Evolutionary conservation across 2,329 filamentous ascomycete species (phyloP), one percentile per base, ranked within the genome.

Genomic region (Neonectria coccinea): DNA sequence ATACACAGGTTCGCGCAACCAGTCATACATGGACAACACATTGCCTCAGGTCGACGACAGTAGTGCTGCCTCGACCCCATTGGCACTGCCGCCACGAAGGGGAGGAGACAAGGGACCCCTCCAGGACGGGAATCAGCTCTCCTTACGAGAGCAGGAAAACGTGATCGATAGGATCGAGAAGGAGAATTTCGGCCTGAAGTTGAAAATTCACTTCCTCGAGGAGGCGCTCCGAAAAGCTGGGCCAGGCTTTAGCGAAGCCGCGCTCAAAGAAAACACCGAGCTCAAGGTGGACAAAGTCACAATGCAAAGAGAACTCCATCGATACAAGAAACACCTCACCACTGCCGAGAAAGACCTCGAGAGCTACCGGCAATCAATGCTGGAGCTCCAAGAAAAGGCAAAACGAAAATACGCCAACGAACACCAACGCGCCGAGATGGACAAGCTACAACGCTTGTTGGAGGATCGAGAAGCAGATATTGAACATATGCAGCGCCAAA

Each of bases 121-220:
- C 41, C 91, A 94, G 66, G 91, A 96, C 72, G 94, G 94, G 20
- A 97, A 97, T 73, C 91, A 97, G 75, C 86, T 97, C 71, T 97
- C 96, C 1, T 80, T 99, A 62, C 90, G 94, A 66, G 96, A 99
- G 76, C 96, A 99, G 79, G 96, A 98, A 79, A 94, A 93, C 71
- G 92, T 96, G 70, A 95, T 99, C 72, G 93, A 97, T 81, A 92
- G 92, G 75, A 95, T 99, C 73, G 94, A 97, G 76, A 99, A 99
- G 82, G 96, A 98, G 76, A 99, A 99, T 76, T 99, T 98, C 76
- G 93, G 93, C 25, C 85, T 99, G 58, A 98, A 98, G 79, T 86
- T 98, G 72, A 97, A 97, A 79, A 97, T 98, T 57, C 94, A 98
- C 79, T 99, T 97, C 77, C 86, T 99, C 60, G 94, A 99, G 78